Evolutionary conservation across 73 alveolate species (phyloP).

Genomic region (Paramecium tetraurelia): DNA sequence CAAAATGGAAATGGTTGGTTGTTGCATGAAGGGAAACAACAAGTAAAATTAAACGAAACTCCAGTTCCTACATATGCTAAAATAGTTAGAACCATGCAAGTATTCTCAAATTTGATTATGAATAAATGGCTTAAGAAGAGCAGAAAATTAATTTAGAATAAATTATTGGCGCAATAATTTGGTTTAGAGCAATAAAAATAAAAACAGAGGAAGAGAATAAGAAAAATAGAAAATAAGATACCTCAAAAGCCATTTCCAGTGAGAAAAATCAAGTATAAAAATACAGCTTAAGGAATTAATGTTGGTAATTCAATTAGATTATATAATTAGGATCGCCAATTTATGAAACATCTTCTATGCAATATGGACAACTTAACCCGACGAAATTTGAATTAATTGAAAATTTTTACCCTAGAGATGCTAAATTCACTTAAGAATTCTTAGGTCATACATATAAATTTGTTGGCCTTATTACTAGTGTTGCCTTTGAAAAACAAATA

Average conservation of each 20-base stretch:
- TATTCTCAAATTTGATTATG: background rate
- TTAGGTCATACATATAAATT: background rate
- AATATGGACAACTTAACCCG: background rate
- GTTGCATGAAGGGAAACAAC: background rate
- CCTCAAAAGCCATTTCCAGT: constrained; percentile 39
- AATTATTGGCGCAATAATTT: background rate
- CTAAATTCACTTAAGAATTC: background rate
- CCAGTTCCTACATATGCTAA: constrained; percentile 38
- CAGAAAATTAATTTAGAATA: constrained; percentile 11
- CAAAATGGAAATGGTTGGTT: background rate
- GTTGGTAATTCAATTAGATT: background rate
- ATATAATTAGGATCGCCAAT: background rate
- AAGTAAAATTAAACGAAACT: background rate
- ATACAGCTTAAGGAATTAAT: background rate
- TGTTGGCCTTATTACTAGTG: constrained; percentile 19
- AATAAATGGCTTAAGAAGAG: constrained; percentile 16
- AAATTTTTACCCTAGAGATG: constrained; percentile 14
- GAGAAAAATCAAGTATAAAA: background rate
- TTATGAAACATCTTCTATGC: background rate
- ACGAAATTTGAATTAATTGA: background rate
- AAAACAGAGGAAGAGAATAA: background rate
- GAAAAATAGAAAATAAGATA: background rate
- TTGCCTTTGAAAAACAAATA: background rate
- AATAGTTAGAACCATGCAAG: constrained; percentile 3
- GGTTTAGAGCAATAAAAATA: background rate